Conservation (phyloP, 2,329 filamentous ascomycete genomes). For the Pleoardoris graminearum region DNA sequence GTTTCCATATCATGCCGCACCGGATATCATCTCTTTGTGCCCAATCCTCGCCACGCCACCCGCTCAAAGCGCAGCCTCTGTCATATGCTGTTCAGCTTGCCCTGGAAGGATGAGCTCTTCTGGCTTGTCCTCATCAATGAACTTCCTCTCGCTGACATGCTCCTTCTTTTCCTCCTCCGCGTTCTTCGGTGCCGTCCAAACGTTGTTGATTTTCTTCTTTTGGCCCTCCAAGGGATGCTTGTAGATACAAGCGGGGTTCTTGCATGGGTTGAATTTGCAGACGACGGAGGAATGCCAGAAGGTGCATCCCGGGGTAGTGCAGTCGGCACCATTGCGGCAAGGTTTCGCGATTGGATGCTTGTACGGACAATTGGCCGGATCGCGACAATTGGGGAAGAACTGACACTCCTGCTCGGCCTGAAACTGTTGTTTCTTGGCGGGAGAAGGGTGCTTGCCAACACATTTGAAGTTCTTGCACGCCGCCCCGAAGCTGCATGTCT, state of each 20-base stretch:
- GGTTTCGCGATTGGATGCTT: conserved; percentile 83
- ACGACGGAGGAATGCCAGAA: conserved; percentile 84
- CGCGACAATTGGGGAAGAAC: conserved; percentile 90
- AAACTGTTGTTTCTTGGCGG: conserved; percentile 75
- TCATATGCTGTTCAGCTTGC: conserved; percentile 26
- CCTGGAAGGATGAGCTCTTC: conserved; percentile 75
- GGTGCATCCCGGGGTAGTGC: conserved; percentile 78
- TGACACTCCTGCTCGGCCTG: conserved; percentile 86
- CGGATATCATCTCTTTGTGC: conserved; percentile 3
- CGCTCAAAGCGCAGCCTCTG: conserved; percentile 20
- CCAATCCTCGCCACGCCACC: neutral
- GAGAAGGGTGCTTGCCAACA: conserved; percentile 87
- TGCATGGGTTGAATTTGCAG: conserved; percentile 90
- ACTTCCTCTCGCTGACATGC: conserved; percentile 87
- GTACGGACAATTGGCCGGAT: conserved; percentile 78
- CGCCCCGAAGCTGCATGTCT: conserved; percentile 80
- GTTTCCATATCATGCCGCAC: neutral
- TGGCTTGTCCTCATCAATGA: conserved; percentile 69
- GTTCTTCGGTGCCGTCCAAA: conserved; percentile 71
- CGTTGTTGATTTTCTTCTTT: conserved; percentile 75
- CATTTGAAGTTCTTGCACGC: conserved; percentile 98
- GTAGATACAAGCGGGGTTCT: conserved; percentile 84
- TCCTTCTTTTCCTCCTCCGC: conserved; percentile 54
- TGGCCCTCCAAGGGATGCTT: conserved; percentile 85
- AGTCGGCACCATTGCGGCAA: conserved; percentile 90